Evolutionary conservation across 768 basidiomycete genomes (phyloP).

Genomic region (Tephrocybe sp.): DNA sequence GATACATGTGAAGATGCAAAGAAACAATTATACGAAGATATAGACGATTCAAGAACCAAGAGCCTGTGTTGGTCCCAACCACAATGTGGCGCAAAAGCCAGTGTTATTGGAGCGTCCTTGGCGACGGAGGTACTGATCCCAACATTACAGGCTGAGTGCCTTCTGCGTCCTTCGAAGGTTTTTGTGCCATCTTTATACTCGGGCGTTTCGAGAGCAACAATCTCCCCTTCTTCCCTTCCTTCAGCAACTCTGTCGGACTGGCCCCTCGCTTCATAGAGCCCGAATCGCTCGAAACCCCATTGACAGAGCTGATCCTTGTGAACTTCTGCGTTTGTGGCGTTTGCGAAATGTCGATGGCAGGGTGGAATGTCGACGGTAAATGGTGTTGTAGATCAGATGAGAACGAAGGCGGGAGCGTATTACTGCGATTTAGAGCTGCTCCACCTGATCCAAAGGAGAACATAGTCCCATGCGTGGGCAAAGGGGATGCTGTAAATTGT

Average conservation of each 20-base stretch:
- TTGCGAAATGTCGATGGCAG: background rate
- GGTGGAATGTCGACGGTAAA: background rate
- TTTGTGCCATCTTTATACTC: slow-evolving; percentile 51
- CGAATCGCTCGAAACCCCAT: slow-evolving; percentile 7
- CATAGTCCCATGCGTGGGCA: background rate
- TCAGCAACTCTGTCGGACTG: slow-evolving; percentile 69
- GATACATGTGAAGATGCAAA: background rate
- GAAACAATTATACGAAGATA: background rate
- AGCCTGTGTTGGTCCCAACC: background rate
- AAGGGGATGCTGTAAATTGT: background rate
- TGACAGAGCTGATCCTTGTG: slow-evolving; percentile 3
- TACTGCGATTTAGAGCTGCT: background rate
- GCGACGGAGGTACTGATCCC: slow-evolving; percentile 12
- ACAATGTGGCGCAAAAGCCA: background rate
- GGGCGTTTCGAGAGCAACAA: slow-evolving; percentile 62
- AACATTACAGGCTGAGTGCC: background rate
- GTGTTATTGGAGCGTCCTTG: slow-evolving; percentile 6
- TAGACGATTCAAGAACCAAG: background rate
- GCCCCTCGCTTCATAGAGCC: slow-evolving; percentile 58
- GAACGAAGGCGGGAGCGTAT: slow-evolving; percentile 3
- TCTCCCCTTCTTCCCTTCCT: slow-evolving; percentile 59
- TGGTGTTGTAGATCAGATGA: slow-evolving; percentile 7
- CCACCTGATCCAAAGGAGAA: background rate
- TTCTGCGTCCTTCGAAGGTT: background rate
- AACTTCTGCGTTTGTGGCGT: slow-evolving; percentile 1